Conservation (phyloP, 352 stramenopile species). For the Phytophthora pini region DNA sequence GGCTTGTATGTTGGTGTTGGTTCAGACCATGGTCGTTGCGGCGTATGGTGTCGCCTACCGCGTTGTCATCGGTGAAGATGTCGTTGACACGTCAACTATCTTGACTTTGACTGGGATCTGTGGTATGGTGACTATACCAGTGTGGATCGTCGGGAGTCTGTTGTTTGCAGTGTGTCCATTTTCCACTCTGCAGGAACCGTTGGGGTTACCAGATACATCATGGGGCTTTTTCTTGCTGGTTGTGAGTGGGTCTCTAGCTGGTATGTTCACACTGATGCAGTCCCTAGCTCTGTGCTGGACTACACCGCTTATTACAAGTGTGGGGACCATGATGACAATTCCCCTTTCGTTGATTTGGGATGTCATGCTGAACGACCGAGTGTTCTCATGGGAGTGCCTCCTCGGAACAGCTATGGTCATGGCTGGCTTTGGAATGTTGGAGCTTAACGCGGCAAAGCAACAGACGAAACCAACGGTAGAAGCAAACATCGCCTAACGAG, state of each 20-base stretch:
- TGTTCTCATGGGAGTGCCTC: constrained; percentile 21
- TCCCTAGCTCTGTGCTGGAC: constrained; percentile 43
- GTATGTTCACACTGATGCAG: constrained; percentile 34
- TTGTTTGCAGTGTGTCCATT: constrained; percentile 42
- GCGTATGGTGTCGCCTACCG: constrained; percentile 49
- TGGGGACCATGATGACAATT: constrained; percentile 1
- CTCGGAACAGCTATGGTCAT: constrained; percentile 56
- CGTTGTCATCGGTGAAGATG: constrained; percentile 35
- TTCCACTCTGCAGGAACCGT: constrained; percentile 20
- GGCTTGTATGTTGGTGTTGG: constrained; percentile 42
- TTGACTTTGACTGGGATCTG: constrained; percentile 51
- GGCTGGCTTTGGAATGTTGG: constrained; percentile 52
- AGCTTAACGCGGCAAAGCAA: constrained; percentile 20
- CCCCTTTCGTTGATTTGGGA: constrained; percentile 1
- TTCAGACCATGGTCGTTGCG: constrained; percentile 30
- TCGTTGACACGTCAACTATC: constrained; percentile 55
- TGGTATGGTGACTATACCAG: constrained; percentile 48
- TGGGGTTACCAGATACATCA: neutral
- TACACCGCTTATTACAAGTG: constrained; percentile 36
- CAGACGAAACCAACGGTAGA: neutral
- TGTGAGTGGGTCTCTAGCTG: constrained; percentile 13
- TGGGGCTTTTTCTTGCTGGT: constrained; percentile 41
- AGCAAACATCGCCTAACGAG: neutral
- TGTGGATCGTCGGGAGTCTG: constrained; percentile 49
- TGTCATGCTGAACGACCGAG: neutral